A percentile compares a stretch with the other conserved stretches of the same genome.
These are phyloP conservation scores for Leccinum imitatum DNA, from an alignment of 768 basidiomycete genomes.

Conservation along the genomic window DNA sequence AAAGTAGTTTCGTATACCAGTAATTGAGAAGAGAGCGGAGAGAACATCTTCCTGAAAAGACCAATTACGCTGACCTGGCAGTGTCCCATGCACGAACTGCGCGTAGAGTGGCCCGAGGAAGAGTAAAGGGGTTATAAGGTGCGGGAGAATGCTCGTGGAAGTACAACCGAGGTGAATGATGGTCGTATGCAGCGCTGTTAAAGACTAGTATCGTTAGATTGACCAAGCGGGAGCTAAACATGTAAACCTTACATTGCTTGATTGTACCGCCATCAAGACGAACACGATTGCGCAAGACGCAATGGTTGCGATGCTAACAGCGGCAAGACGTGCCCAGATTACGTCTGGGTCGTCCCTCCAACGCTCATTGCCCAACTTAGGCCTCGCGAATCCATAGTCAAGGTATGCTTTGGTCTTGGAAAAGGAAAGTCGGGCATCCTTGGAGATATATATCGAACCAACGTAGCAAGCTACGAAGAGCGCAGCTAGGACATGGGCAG, in stretches of 20 bases:
- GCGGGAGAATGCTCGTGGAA: conserved; percentile 39
- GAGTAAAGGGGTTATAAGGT: conserved; percentile 68
- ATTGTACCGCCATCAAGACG: conserved; percentile 36
- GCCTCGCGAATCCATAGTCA: conserved; percentile 30
- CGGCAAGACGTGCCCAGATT: conserved; percentile 73
- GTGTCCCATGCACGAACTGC: conserved; percentile 38
- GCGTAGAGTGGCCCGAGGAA: conserved; percentile 79
- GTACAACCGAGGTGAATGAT: conserved; percentile 43
- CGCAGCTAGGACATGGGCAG: conserved; percentile 55
- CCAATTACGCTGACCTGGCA: conserved; percentile 60
- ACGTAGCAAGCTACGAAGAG: conserved; percentile 71
- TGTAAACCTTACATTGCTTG: conserved; percentile 15
- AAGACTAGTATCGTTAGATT: conserved; percentile 15
- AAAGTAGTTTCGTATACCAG: conserved; percentile 71
- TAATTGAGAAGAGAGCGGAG: conserved; percentile 46
- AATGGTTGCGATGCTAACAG: conserved; percentile 63
- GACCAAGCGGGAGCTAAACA: background rate
- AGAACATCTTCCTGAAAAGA: conserved; percentile 40
- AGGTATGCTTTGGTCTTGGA: conserved; percentile 30
- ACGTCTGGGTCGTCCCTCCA: conserved; percentile 85
- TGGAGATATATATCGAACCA: conserved; percentile 77
- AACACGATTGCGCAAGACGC: conserved; percentile 55
- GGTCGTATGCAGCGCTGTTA: conserved; percentile 31
- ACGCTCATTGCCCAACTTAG: conserved; percentile 41
- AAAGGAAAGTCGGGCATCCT: conserved; percentile 58